Conservation (phyloP, 1,284 basidiomycete genomes). For the Leucoagaricus sp. region DNA sequence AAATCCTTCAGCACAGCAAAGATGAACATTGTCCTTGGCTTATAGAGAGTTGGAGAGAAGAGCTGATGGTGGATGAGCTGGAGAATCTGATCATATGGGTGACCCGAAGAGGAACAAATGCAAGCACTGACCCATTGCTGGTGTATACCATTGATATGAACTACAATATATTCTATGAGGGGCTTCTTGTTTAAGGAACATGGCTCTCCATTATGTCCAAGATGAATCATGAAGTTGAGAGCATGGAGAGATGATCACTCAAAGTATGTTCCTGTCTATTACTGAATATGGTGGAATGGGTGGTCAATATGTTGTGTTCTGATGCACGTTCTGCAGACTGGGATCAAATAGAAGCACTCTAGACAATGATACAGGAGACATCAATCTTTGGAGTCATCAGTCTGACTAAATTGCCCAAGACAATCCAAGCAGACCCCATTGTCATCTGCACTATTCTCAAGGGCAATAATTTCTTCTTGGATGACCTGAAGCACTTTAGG, state of each 20-base stretch:
- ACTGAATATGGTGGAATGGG: not conserved
- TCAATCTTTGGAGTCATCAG: no score
- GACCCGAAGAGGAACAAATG: conserved; percentile 9
- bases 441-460: no score
- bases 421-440: no score
- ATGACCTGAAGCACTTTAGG: no score
- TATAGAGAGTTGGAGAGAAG: conserved; percentile 24
- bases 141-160: conserved; percentile 27
- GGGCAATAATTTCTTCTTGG: no score
- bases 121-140: conserved; percentile 20
- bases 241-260: not conserved
- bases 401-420: no score
- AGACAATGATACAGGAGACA: not conserved
- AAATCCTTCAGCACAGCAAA: conserved; percentile 29
- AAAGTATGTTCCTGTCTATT: not conserved
- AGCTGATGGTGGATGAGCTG: conserved; percentile 17
- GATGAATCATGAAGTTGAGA: not conserved
- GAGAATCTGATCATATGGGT: not conserved
- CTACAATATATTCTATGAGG: not conserved
- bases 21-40: conserved; percentile 30
- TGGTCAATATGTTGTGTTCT: not conserved
- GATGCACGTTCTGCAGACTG: not conserved
- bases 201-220: not conserved
- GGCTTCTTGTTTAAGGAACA: not conserved
- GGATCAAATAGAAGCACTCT: not conserved